Conservation (phyloP, 305 asterid species). For the Solanum aculeatissimum region DNA sequence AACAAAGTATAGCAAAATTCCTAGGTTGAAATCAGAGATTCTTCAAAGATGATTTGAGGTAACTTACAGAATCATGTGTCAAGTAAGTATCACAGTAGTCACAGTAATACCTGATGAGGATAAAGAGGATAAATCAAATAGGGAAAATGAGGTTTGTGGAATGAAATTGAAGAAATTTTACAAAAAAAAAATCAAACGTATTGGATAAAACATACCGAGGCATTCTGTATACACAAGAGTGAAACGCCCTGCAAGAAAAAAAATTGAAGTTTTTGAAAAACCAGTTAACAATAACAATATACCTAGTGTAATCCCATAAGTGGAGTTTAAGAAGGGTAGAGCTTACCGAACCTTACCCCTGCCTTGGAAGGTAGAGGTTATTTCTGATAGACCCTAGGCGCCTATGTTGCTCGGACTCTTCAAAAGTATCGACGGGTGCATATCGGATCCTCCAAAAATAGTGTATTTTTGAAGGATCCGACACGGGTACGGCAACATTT, state of each 20-base stretch:
- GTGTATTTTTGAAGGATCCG: too few species aligned
- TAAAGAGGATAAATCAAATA: not conserved
- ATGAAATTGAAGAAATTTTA: not conserved
- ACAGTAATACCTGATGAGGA: conserved; percentile 20
- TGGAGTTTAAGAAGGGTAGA: too few species aligned
- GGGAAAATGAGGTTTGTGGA: not conserved
- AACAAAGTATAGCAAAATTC: not conserved
- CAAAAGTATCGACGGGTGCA: too few species aligned
- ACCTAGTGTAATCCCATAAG: not conserved
- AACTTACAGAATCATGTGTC: conserved; percentile 31
- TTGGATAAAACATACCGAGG: conserved; percentile 14
- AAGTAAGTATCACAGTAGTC: conserved; percentile 32
- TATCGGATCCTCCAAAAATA: too few species aligned
- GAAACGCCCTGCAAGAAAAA: not conserved
- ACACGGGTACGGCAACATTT: too few species aligned
- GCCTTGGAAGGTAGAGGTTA: not conserved
- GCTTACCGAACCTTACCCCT: too few species aligned
- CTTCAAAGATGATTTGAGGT: not conserved
- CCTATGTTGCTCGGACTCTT: too few species aligned
- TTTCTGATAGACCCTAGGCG: not conserved
- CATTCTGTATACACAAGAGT: not conserved
- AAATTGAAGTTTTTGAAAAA: not conserved
- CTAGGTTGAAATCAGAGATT: not conserved
- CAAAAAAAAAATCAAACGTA: not conserved
- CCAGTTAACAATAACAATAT: not conserved